phyloP scores from a whole-genome alignment of 257 asterid species.

The Vinca minor region DNA sequence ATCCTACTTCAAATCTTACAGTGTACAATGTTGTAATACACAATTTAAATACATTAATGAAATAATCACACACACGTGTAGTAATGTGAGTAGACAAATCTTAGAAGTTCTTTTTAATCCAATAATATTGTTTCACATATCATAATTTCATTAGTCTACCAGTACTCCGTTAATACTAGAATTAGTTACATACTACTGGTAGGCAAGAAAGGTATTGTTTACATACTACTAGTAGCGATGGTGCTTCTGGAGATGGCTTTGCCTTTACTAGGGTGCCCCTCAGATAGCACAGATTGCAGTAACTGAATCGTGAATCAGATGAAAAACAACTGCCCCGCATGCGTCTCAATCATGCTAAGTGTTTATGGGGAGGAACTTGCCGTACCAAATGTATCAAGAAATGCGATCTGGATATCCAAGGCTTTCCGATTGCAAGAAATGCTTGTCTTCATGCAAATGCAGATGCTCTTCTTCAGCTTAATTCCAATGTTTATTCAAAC shows the following conservation, averaged over 20 bases:
- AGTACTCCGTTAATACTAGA: too few species aligned
- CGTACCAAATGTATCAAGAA: conserved; percentile 47
- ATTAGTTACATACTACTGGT: too few species aligned
- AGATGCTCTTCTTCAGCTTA: conserved; percentile 31
- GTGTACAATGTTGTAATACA: too few species aligned
- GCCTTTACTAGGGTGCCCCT: conserved; percentile 38
- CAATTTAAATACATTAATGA: too few species aligned
- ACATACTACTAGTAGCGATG: conserved; percentile 19
- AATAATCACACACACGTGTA: too few species aligned
- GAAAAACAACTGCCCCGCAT: conserved; percentile 57
- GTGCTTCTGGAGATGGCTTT: conserved; percentile 16
- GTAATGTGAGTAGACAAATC: too few species aligned
- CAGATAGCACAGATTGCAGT: conserved; percentile 47
- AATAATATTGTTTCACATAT: too few species aligned
- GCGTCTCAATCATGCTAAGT: conserved; percentile 47
- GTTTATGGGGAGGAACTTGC: conserved; percentile 55
- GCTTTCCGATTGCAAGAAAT: conserved; percentile 57
- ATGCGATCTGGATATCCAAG: conserved; percentile 63
- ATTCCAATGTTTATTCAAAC: neutral
- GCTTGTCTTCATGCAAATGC: conserved; percentile 60
- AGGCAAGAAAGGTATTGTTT: conserved; percentile 5
- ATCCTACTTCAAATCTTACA: too few species aligned
- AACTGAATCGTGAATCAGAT: conserved; percentile 44
- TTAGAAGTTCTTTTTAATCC: too few species aligned
- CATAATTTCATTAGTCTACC: too few species aligned